Evolutionary conservation across 768 basidiomycete genomes (phyloP).

Genomic region (Clathrus columnatus): DNA sequence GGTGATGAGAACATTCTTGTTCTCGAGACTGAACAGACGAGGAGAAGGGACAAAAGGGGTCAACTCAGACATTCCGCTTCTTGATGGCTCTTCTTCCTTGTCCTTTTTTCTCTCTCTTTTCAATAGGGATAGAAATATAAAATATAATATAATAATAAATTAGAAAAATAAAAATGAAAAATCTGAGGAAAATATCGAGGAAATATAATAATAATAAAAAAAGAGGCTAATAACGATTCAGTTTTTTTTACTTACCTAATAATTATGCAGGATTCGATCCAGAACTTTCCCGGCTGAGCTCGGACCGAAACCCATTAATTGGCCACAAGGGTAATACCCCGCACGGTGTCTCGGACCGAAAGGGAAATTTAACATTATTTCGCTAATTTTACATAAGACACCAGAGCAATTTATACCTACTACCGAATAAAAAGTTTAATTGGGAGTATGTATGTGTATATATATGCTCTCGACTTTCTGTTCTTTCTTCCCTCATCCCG

Average conservation of each 20-base stretch:
- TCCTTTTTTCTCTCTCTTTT: no score
- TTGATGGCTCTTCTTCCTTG: neutral
- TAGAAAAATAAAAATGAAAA: neutral
- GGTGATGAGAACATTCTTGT: conserved; percentile 68
- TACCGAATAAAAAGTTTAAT: no score
- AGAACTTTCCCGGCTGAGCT: neutral
- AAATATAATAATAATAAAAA: neutral
- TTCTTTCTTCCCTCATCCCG: conserved; percentile 15
- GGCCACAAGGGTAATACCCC: neutral
- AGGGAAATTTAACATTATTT: neutral
- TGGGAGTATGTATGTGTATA: neutral
- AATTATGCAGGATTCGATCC: neutral
- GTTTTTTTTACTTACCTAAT: neutral
- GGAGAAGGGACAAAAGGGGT: conserved; percentile 41
- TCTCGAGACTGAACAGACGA: conserved; percentile 57
- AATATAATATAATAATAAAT: neutral
- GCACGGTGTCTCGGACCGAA: neutral
- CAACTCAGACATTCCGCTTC: conserved; percentile 15
- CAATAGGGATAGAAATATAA: no score
- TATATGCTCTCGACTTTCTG: conserved; percentile 15
- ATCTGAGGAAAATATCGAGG: neutral
- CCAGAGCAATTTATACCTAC: no score
- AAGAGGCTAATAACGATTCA: neutral
- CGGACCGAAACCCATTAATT: neutral
- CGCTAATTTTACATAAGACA: no score